Evolutionary conservation across 306 rosid species (phyloP), one percentile per base, ranked within the genome.

Genomic region (Vicia villosa): DNA sequence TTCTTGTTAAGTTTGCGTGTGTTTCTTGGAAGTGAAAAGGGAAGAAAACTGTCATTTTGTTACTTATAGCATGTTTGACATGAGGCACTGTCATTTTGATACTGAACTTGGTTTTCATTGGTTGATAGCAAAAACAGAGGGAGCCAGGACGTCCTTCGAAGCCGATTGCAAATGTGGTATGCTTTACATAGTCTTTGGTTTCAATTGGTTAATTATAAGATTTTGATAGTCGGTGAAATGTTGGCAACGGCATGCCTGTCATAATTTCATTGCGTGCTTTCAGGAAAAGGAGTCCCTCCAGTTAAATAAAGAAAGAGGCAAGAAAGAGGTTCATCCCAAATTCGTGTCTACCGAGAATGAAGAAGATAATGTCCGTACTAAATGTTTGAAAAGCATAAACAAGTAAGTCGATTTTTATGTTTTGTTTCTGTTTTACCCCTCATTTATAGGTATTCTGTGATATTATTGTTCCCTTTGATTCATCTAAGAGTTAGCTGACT

Each of bases 241-340:
- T 13, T 38, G 67, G 49, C 24, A 71, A 59, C 41, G 68, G 42
- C n/a, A 61, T 78, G 30, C 34, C 43, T 75, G 26, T 32, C 56
- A 21, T 66, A 61, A 50, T 54, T 41, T 66, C 66, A 38, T 69
- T 70, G 45, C 70, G 36, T 79, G 38, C 56, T 83, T 85, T 78
- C 86, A 93, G 98, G 90, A 93, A 73, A 85, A 90, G 63, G 94
- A 86, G 46, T 78, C 80, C 82, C 79, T 64, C 67, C 72, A 83
- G 71, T 77, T 90, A 66, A 88, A 81, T 79, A 84, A 81, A 68
- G 87, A 87, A 77, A 86, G 83, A 76, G 85, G 77, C 63, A 79
- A 38, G 74, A 78, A 86, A 68, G 86, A 80, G 50, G 83, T 78
- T 59, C 86, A 71, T 46, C 82, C 64, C 73, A 84, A 42, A 68